phyloP scores from a whole-genome alignment of 139 green algal species.

The Chlorella vulgaris region DNA sequence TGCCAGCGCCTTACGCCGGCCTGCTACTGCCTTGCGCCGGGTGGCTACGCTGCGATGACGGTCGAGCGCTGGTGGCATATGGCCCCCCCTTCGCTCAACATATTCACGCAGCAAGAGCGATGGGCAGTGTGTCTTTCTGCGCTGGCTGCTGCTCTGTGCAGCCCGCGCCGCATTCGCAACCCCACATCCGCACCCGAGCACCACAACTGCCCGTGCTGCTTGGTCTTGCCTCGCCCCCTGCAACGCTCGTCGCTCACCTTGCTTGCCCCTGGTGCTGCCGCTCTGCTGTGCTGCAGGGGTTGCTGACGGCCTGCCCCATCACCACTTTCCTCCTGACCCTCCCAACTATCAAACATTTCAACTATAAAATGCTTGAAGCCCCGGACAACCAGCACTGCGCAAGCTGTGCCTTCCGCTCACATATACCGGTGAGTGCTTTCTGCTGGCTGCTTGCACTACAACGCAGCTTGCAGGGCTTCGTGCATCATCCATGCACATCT shows the following conservation, averaged over 20 bases:
- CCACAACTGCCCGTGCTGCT: not conserved
- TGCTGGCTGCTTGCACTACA: too few species aligned
- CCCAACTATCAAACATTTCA: not conserved
- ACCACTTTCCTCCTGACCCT: not conserved
- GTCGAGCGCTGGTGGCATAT: conserved; percentile 46
- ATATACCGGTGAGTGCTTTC: too few species aligned
- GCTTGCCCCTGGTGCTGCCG: not conserved
- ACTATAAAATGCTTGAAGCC: too few species aligned
- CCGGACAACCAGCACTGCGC: too few species aligned
- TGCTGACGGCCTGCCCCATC: not conserved
- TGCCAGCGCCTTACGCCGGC: too few species aligned
- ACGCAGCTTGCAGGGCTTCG: too few species aligned
- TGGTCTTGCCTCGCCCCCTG: too few species aligned
- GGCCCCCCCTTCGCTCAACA: conserved; percentile 47
- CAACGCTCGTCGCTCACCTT: too few species aligned
- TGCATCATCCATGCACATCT: too few species aligned
- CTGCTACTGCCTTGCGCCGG: not conserved
- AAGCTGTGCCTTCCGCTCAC: too few species aligned
- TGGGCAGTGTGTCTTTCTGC: conserved; percentile 45
- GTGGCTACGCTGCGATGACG: conserved; percentile 44
- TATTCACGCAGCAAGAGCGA: conserved; percentile 47
- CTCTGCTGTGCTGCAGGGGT: not conserved
- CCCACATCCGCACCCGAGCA: conserved; percentile 11
- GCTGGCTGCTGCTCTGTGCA: conserved; percentile 31
- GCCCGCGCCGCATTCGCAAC: conserved; percentile 40